Evolutionary conservation across 305 asterid genomes (phyloP), one percentile per base, ranked within the genome.

Genomic region (Fraxinus ornus): DNA sequence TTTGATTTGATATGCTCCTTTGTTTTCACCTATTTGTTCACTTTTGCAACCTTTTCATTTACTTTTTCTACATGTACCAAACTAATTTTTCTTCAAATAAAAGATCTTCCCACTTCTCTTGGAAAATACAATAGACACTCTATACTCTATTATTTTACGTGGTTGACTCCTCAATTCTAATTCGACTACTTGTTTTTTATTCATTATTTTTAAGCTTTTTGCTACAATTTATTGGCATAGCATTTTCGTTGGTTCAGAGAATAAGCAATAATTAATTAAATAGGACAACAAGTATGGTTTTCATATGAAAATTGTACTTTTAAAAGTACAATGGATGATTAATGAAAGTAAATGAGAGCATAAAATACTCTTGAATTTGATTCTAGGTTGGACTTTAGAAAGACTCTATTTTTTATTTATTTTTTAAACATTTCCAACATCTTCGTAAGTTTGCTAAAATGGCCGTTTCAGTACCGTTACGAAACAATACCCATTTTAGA

Each of bases 1-100:
- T 85, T 78, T 81, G 94, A 92, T 87, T 87, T 89, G 94, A 92
- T 87, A 70, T 81, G 91, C 75, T 78, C 76, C 60, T 85, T 92
- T 86, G 88, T 89, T 90, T 88, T 80, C 83, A 84, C 86, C 82
- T 78, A 77, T 78, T 84, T 84, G 49, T 89, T 83, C 79, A 24
- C 87, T 90, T 89, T 79, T 75, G 52, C 85, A 75, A 80, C 88
- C 87, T 81, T 87, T 82, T 86, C 89, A 76, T 83, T 79, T 52
- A 76, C 90, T 86, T 84, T 84, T 85, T 83, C 60, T 79, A 55
- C 73, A 71, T 71, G 81, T 71, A 71, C 86, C 80, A 8, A 86
- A 84, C 77, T 15, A 70, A 35, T 41, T 78, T 78, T 86, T 82
- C 85, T 39, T 70, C 86, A 39, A 62, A 19, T 68, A 66, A 79